phyloP scores from a whole-genome alignment of 495 filamentous ascomycete genomes.

The Hamigera avellanea region DNA sequence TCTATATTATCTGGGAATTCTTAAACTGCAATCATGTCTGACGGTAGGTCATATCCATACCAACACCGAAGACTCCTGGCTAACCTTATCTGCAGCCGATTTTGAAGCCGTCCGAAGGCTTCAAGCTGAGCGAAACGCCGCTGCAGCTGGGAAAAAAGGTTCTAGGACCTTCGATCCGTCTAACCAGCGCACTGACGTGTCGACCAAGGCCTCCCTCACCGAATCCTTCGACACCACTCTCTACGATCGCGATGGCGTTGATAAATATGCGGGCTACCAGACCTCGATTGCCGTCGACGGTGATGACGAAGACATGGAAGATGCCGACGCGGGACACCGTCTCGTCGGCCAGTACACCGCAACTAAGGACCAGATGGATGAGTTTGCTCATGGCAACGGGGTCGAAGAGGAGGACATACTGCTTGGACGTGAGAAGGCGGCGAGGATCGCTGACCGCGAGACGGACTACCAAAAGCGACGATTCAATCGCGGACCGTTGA shows the following conservation, averaged over 20 bases:
- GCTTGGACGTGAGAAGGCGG: constrained; percentile 75
- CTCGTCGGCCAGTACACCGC: constrained; percentile 97
- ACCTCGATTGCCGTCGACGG: constrained; percentile 73
- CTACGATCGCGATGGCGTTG: constrained; percentile 68
- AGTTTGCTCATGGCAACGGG: constrained; percentile 76
- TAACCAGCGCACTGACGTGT: constrained; percentile 78
- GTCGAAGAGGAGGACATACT: constrained; percentile 90
- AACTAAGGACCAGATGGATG: constrained; percentile 79
- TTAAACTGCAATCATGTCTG: constrained; percentile 40
- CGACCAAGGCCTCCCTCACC: constrained; percentile 89
- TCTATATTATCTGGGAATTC: constrained; percentile 15
- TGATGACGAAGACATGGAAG: constrained; percentile 73
- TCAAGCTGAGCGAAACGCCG: constrained; percentile 87
- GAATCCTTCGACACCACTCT: constrained; percentile 90
- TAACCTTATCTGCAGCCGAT: constrained; percentile 43
- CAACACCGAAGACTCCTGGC: constrained; percentile 10
- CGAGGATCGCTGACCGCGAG: constrained; percentile 81
- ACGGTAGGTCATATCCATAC: constrained; percentile 33
- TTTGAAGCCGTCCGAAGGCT: constrained; percentile 74
- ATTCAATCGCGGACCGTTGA: constrained; percentile 68
- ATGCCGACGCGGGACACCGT: constrained; percentile 61
- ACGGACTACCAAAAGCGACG: constrained; percentile 97
- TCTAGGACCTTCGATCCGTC: constrained; percentile 77
- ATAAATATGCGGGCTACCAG: constrained; percentile 88
- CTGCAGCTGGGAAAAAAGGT: constrained; percentile 71